Conservation (phyloP, 1,284 basidiomycete species). For the Microbotryum lychnidis-dioicae region DNA sequence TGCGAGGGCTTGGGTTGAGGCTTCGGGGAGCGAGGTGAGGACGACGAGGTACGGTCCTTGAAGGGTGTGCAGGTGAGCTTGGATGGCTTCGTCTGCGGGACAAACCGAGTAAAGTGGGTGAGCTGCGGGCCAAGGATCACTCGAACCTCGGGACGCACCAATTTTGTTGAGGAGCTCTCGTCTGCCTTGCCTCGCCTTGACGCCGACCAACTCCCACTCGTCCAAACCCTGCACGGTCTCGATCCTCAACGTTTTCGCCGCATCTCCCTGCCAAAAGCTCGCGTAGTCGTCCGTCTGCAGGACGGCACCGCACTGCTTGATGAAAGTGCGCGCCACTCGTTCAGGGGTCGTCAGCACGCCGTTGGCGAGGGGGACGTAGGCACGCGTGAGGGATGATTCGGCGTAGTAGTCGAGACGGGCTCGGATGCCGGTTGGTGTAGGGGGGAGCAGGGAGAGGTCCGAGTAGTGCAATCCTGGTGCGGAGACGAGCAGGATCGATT, state of each 20-base stretch:
- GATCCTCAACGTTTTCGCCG: conserved; percentile 5
- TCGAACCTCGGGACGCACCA: conserved; percentile 1
- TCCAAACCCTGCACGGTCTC: conserved; percentile 8
- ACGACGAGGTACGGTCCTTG: conserved; percentile 8
- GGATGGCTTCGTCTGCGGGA: conserved; percentile 4
- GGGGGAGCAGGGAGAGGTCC: conserved; percentile 23
- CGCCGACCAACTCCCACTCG: conserved; percentile 4
- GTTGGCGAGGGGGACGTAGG: conserved; percentile 1
- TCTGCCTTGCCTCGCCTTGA: background rate
- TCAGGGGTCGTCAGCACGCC: conserved; percentile 1
- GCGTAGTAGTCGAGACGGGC: background rate
- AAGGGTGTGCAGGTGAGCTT: background rate
- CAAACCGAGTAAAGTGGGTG: background rate
- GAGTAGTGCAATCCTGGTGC: conserved; percentile 24
- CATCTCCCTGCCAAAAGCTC: conserved; percentile 4
- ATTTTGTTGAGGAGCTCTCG: conserved; percentile 2
- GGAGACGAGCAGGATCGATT: conserved; percentile 21
- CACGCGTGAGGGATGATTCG: background rate
- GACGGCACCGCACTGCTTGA: conserved; percentile 6
- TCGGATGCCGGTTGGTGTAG: background rate
- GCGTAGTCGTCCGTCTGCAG: background rate
- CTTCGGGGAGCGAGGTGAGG: conserved; percentile 16
- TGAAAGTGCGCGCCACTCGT: conserved; percentile 6
- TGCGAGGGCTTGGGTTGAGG: background rate
- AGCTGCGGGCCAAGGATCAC: background rate